Conservation (phyloP, 257 asterid genomes). For the Nicotiana tomentosiformis region DNA sequence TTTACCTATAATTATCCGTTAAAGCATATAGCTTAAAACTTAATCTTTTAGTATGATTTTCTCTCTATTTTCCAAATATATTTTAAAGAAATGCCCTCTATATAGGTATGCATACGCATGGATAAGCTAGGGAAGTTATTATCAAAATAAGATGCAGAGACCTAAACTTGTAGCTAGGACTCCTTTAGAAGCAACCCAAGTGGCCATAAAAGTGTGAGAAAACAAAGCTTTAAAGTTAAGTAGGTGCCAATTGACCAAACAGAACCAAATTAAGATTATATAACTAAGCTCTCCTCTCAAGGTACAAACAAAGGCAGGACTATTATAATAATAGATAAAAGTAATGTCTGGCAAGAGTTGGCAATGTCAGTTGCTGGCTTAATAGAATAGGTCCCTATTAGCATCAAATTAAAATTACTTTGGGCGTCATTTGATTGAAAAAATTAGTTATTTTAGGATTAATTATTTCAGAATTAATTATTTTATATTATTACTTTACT, state of each 20-base stretch:
- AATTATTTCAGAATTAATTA: no score
- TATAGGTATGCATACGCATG: background rate
- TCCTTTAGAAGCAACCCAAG: background rate
- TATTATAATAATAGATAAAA: background rate
- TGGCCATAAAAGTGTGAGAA: background rate
- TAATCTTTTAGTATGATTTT: no score
- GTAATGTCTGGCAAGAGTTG: background rate
- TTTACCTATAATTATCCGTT: no score
- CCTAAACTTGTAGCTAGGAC: background rate
- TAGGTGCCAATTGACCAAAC: background rate
- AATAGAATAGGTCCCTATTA: background rate
- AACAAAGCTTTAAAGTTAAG: background rate
- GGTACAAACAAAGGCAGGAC: background rate
- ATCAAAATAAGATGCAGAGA: background rate
- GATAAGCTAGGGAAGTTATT: background rate
- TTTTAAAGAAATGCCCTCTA: background rate
- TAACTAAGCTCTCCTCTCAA: background rate
- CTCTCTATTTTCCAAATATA: no score
- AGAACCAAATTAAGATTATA: background rate
- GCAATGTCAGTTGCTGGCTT: background rate
- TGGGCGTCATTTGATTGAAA: no score
- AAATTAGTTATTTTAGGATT: no score
- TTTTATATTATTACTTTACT: no score
- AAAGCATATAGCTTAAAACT: no score
- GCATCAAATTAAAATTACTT: background rate